Conservation (phyloP, 768 basidiomycete genomes). For the Rhodocollybia butyracea region DNA sequence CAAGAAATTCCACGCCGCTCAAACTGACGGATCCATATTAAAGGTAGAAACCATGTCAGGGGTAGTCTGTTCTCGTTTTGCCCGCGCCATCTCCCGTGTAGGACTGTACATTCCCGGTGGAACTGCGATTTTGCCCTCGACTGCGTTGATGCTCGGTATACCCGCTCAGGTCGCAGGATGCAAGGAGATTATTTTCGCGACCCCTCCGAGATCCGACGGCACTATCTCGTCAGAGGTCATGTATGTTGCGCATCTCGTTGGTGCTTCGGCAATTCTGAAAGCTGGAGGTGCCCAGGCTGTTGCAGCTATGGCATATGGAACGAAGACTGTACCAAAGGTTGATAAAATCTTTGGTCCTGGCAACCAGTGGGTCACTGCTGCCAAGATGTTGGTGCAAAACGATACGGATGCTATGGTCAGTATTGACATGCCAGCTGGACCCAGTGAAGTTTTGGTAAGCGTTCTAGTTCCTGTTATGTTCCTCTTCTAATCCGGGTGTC, state of each 20-base stretch:
- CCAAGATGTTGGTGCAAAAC: slow-evolving; percentile 99
- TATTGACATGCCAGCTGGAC: slow-evolving; percentile 99
- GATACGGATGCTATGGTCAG: slow-evolving; percentile 95
- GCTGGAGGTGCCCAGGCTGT: slow-evolving; percentile 97
- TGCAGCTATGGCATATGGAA: slow-evolving; percentile 95
- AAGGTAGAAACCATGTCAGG: slow-evolving; percentile 97
- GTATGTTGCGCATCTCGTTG: slow-evolving; percentile 91
- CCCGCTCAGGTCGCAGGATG: slow-evolving; percentile 98
- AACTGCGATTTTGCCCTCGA: slow-evolving; percentile 93
- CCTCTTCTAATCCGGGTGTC: background rate
- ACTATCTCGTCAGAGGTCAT: slow-evolving; percentile 95
- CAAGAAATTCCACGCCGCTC: slow-evolving; percentile 86
- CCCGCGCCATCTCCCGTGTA: slow-evolving; percentile 91
- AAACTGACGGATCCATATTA: slow-evolving; percentile 66
- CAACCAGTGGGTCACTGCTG: slow-evolving; percentile 99
- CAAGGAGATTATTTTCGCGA: slow-evolving; percentile 87
- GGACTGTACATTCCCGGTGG: slow-evolving; percentile 98
- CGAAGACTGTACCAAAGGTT: slow-evolving; percentile 91
- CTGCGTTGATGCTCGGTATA: slow-evolving; percentile 96
- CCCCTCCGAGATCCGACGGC: slow-evolving; percentile 92
- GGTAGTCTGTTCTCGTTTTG: slow-evolving; percentile 92
- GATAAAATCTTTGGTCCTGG: slow-evolving; percentile 99
- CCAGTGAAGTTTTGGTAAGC: slow-evolving; percentile 93
- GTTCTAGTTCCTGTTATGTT: slow-evolving; percentile 3
- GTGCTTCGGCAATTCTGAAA: slow-evolving; percentile 86